These are phyloP conservation scores for Colletotrichum sp. DNA, from an alignment of 2,329 filamentous ascomycete species.

Conservation along the genomic window DNA sequence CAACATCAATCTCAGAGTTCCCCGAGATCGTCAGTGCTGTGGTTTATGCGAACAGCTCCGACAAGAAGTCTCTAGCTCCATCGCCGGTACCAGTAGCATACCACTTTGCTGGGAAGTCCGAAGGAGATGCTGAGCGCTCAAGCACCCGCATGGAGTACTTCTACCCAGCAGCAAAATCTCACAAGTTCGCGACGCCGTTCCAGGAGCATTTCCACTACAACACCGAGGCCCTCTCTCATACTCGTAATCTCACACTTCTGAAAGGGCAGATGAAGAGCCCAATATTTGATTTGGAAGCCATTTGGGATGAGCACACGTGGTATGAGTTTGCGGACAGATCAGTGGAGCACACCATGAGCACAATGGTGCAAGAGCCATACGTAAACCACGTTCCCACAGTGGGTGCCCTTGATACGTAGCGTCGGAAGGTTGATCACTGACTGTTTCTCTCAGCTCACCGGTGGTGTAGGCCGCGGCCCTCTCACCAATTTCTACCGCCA, in stretches of 20 bases:
- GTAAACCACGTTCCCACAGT: constrained; percentile 76
- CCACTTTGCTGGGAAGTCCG: constrained; percentile 20
- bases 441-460: constrained; percentile 51
- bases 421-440: background rate
- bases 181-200: constrained; percentile 51
- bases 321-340: constrained; percentile 74
- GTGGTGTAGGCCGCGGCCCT: constrained; percentile 68
- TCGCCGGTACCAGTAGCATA: background rate
- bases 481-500: constrained; percentile 73
- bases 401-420: background rate
- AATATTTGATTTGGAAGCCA: constrained; percentile 73
- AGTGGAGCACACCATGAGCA: constrained; percentile 76
- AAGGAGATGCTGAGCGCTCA: constrained; percentile 19
- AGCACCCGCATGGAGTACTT: constrained; percentile 37
- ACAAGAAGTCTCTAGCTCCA: background rate
- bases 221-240: constrained; percentile 66
- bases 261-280: constrained; percentile 68
- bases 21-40: background rate
- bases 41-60: background rate
- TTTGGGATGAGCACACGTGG: constrained; percentile 80
- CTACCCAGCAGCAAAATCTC: constrained; percentile 38
- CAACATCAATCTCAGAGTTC: background rate
- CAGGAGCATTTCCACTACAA: constrained; percentile 54
- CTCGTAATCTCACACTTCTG: constrained; percentile 67
- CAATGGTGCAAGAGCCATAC: constrained; percentile 80